Percentiles rank a stretch among this genome's conserved stretches.
Evolutionary conservation across 148 eudicot species (phyloP).

Genomic region (Rhododendron griersonianum): DNA sequence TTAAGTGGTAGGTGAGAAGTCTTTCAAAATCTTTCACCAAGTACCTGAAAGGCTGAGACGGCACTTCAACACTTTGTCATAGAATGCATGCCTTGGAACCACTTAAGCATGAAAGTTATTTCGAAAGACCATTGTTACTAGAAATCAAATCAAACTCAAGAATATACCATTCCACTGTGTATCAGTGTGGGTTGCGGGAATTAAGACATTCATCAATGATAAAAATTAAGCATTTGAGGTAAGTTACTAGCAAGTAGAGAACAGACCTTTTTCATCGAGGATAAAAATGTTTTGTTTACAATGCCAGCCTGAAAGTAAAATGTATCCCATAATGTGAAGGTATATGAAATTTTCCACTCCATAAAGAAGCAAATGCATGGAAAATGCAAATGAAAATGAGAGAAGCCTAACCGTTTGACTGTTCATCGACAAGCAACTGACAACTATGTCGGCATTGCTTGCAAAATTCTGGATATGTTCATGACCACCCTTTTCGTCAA

Average conservation of each 20-base stretch:
- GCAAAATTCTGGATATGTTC: constrained; percentile 70
- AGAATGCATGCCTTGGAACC: background rate
- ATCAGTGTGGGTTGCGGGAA: background rate
- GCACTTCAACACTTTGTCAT: background rate
- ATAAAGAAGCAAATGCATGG: background rate
- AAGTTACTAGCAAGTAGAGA: background rate
- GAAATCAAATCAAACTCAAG: background rate
- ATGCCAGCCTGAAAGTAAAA: constrained; percentile 66
- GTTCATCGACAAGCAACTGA: constrained; percentile 80
- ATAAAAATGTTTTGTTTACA: constrained; percentile 58
- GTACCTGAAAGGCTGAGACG: background rate
- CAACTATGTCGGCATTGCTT: constrained; percentile 75
- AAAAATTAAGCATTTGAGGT: background rate
- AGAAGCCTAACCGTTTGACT: constrained; percentile 55
- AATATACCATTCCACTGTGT: background rate
- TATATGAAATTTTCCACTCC: background rate
- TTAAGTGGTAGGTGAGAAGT: background rate
- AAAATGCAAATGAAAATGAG: constrained; percentile 2
- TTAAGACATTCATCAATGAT: background rate
- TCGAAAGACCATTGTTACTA: background rate
- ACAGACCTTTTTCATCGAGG: constrained; percentile 88
- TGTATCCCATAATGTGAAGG: constrained; percentile 11
- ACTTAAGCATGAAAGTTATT: background rate
- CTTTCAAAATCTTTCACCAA: background rate
- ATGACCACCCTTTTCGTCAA: constrained; percentile 86